Evolutionary conservation across 441 rosid species (phyloP).

Genomic region (Croton setiger): DNA sequence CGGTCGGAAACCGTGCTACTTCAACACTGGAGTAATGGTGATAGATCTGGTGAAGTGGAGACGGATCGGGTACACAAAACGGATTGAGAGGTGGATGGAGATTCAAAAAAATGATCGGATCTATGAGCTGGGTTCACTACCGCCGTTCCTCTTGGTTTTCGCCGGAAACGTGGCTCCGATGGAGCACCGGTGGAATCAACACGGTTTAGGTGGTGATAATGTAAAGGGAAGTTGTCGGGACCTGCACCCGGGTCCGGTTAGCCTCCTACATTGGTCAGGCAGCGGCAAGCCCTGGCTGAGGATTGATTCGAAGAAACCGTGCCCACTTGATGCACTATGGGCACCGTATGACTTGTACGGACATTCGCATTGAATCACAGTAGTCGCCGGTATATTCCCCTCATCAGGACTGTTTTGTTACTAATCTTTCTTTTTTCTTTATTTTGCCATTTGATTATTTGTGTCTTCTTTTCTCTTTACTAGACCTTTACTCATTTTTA

Average conservation of each 20-base stretch:
- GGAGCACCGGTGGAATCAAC: constrained; percentile 90
- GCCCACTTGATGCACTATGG: constrained; percentile 76
- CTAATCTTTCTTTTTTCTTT: constrained; percentile 5
- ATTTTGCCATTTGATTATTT: background rate
- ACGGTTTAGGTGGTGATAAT: constrained; percentile 85
- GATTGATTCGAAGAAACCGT: constrained; percentile 63
- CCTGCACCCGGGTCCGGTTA: constrained; percentile 83
- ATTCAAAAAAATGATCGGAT: constrained; percentile 71
- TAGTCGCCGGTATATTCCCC: constrained; percentile 40
- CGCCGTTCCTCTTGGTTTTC: constrained; percentile 76
- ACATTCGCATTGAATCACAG: constrained; percentile 35
- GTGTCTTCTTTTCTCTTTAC: background rate
- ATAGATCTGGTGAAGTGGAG: constrained; percentile 82
- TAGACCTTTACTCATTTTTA: constrained; percentile 7
- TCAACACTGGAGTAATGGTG: constrained; percentile 92
- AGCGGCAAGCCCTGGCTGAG: constrained; percentile 91
- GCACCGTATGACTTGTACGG: constrained; percentile 76
- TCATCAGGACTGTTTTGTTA: constrained; percentile 18
- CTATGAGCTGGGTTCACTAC: constrained; percentile 79
- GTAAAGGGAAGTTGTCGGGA: constrained; percentile 84
- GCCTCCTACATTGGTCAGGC: constrained; percentile 93
- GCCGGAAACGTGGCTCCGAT: constrained; percentile 83
- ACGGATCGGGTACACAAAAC: constrained; percentile 59
- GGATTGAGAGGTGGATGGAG: constrained; percentile 92
- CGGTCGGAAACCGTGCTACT: constrained; percentile 68